Base-by-base conservation (phyloP, 2,329 filamentous ascomycete species). In the Paraphoma chrysanthemicola region DNA sequence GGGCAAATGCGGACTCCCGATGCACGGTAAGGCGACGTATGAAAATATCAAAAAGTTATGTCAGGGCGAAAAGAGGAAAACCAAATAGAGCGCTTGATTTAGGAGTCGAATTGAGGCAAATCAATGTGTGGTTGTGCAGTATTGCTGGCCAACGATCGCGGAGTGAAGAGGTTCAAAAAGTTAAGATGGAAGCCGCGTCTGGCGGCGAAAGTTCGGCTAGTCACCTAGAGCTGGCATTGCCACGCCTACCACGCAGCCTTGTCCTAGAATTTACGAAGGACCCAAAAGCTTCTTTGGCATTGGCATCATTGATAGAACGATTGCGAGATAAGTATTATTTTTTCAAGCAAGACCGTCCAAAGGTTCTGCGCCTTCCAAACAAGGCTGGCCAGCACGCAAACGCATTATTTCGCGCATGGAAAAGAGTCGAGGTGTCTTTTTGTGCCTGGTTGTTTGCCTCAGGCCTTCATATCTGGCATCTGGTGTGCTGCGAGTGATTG, bases 1-100 rank as follows among this genome's bases (percentile, higher is more conserved):
- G 51, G 54, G 17, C 17, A 53, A 44, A 51, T 59, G 62, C 57
- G 65, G 63, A 64, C 60, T 46, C 53, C 64, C 61, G 62, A 62
- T 48, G 44, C 29, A 33, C 31, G 30, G 10, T 48, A 23, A 18
- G 36, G 46, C 10, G 14, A 38, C 48, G 14, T 10, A 11, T 10
- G 30, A 31, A 17, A 30, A 45, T 42, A 5, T 30, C 45, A 46
- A 6, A 39, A 12, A 18, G 16, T 48, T 29, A 30, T 47, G 10
- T 38, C 33, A 11, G 33, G n/a, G n/a, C 33, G 33, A 3, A 11
- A n/a, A 11, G n/a, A 3, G n/a, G n/a, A 38, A 3, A 38, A n/a
- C 33, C 6, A 11, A 11, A 3, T 6, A 38, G 6, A 11, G 33
- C 10, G 33, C 33, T 38, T 6, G n/a, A n/a, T 38, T 38, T 38